These are phyloP conservation scores for Cercospora citrullina DNA, from an alignment of 2,329 filamentous ascomycete species.

Conservation along the genomic window DNA sequence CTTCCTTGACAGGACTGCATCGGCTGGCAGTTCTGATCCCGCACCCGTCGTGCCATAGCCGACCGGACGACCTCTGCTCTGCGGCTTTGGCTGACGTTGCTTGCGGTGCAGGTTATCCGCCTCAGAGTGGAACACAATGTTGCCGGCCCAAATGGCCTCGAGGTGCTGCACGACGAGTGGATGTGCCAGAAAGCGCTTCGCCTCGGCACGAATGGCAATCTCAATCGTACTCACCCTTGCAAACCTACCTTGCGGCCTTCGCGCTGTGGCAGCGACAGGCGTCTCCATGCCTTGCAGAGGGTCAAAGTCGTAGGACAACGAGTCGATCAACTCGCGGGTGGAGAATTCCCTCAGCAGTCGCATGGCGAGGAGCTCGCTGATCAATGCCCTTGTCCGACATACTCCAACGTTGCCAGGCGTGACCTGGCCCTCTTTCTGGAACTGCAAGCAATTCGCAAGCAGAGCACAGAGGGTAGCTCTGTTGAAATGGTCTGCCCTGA, in stretches of 20 bases:
- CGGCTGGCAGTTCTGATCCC: slow-evolving; percentile 33
- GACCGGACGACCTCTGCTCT: slow-evolving; percentile 19
- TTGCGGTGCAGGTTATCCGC: slow-evolving; percentile 79
- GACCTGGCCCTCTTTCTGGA: slow-evolving; percentile 79
- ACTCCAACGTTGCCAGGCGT: slow-evolving; percentile 82
- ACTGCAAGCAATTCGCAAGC: slow-evolving; percentile 92
- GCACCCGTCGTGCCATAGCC: slow-evolving; percentile 45
- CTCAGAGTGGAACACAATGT: slow-evolving; percentile 88
- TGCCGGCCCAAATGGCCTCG: slow-evolving; percentile 96
- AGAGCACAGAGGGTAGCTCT: slow-evolving; percentile 84
- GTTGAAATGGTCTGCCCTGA: slow-evolving; percentile 78
- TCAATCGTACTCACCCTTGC: slow-evolving; percentile 87
- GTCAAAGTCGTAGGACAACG: slow-evolving; percentile 91
- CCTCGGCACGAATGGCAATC: slow-evolving; percentile 86
- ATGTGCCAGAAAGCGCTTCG: slow-evolving; percentile 89
- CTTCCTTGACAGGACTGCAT: slow-evolving; percentile 35
- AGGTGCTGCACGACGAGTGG: slow-evolving; percentile 89
- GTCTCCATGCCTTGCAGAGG: slow-evolving; percentile 77
- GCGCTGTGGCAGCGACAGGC: slow-evolving; percentile 43
- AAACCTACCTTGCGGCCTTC: slow-evolving; percentile 56
- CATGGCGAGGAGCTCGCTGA: slow-evolving; percentile 88
- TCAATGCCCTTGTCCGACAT: slow-evolving; percentile 78
- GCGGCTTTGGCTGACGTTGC: slow-evolving; percentile 42
- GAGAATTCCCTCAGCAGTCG: slow-evolving; percentile 86
- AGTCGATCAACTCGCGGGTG: slow-evolving; percentile 88